These are phyloP conservation scores for Penicillium sp. DNA, from an alignment of 2,329 filamentous ascomycete genomes.

Conservation along the genomic window DNA sequence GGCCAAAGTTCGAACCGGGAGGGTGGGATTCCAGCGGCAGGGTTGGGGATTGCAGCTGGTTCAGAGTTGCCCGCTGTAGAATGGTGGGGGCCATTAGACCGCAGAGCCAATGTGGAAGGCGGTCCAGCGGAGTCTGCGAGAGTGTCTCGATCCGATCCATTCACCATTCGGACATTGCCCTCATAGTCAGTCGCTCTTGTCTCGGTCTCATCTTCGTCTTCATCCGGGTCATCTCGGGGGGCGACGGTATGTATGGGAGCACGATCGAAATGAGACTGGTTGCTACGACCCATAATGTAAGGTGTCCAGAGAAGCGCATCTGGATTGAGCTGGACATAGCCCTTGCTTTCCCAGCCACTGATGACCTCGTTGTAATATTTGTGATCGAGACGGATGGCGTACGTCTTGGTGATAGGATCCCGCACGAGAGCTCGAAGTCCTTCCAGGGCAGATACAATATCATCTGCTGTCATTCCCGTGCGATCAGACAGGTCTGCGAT, in stretches of 20 bases:
- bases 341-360: conserved; percentile 82
- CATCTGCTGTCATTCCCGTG: conserved; percentile 93
- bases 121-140: conserved; percentile 33
- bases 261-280: conserved; percentile 77
- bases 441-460: conserved; percentile 91
- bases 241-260: conserved; percentile 84
- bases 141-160: conserved; percentile 18
- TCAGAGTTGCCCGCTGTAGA: conserved; percentile 15
- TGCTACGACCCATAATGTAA: conserved; percentile 90
- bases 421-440: conserved; percentile 83
- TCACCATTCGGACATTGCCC: conserved; percentile 9
- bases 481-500: conserved; percentile 66
- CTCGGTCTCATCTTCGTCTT: conserved; percentile 32
- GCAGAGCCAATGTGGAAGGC: conserved; percentile 35
- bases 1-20: conserved; percentile 46
- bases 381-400: conserved; percentile 84
- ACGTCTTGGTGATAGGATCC: conserved; percentile 82
- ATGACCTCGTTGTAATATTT: conserved; percentile 85
- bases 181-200: conserved; percentile 21
- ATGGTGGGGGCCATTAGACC: conserved; percentile 28
- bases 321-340: conserved; percentile 79
- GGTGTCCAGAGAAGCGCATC: conserved; percentile 88
- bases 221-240: conserved; percentile 64
- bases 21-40: conserved; percentile 39
- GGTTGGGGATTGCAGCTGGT: conserved; percentile 22